Evolutionary conservation across 768 basidiomycete genomes (phyloP).

Genomic region (Lentinula sp.): DNA sequence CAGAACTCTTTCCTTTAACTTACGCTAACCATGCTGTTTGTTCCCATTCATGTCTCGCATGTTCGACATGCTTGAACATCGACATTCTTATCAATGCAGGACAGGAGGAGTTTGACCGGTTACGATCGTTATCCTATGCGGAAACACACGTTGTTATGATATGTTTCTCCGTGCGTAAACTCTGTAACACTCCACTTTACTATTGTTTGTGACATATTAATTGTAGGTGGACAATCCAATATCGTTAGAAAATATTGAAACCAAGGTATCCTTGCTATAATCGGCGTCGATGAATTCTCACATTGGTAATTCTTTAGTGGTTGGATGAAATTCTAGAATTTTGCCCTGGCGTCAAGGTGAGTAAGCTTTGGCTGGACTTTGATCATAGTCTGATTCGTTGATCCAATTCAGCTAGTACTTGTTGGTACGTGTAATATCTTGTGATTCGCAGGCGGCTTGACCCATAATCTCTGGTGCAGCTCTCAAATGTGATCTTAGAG

Average conservation of each 20-base stretch:
- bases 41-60: conserved; percentile 14
- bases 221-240: conserved; percentile 83
- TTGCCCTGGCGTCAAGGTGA: conserved; percentile 91
- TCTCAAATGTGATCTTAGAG: conserved; percentile 92
- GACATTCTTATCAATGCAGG: conserved; percentile 36
- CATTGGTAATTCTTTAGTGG: conserved; percentile 53
- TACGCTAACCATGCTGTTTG: conserved; percentile 21
- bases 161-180: conserved; percentile 73
- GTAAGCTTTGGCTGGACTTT: conserved; percentile 7
- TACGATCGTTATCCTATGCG: conserved; percentile 92
- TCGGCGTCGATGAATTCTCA: background rate
- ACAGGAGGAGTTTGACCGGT: conserved; percentile 92
- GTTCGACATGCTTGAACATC: background rate
- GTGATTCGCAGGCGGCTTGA: background rate
- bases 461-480: conserved; percentile 38
- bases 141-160: conserved; percentile 96
- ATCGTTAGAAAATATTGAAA: conserved; percentile 95
- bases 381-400: conserved; percentile 6
- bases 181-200: background rate
- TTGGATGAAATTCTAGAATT: conserved; percentile 88
- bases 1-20: conserved; percentile 1
- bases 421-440: conserved; percentile 61
- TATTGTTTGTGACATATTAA: conserved; percentile 9
- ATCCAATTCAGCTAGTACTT: conserved; percentile 60
- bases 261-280: conserved; percentile 49